Evolutionary conservation across 495 filamentous ascomycete species (phyloP), one percentile per base, ranked within the genome.

Genomic region (Diplogelasinospora grovesii): DNA sequence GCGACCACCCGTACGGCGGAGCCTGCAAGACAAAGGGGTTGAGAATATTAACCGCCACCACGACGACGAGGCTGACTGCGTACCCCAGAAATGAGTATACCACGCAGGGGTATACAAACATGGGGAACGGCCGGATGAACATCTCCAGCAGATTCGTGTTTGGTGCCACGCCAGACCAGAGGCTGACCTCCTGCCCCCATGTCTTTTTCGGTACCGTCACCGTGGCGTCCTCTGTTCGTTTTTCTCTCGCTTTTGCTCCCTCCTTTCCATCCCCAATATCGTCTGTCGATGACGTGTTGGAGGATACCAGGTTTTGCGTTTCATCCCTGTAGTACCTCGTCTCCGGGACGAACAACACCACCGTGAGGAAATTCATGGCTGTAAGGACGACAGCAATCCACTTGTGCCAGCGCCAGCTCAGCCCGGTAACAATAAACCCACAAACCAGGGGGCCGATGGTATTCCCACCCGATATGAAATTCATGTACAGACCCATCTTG

Each of bases 1-100:
- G 64, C 38, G 63, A 71, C 63, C 75, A 76, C 44, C 69, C 74
- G 52, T 83, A 85, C 0, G 79, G 81, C 8, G 80, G 78, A 3
- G 70, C 71, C 14, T 75, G 72, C 36, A 85, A 78, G 2, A 71
- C 74, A 48, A 79, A 78, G 15, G 82, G 71, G 19, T 79, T 83
- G 18, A 84, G 63, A 49, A 83, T 82, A 48, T 82, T 60, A 14
- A 78, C 75, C 43, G 82, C 61, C 50, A 81, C 75, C 14, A 62
- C 69, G 46, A 72, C 71, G 27, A 74, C 78, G n/a, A 68, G 57
- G 15, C 58, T 60, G 2, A 64, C 53, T 5, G 72, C 64, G 43
- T 68, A 66, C 20, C 59, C 61, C 8, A 68, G 57, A 26, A 62
- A 65, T 11, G 64, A 49, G 36, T 63, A 68, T 36, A 66, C 45